Evolutionary conservation across 306 rosid genomes (phyloP).

Genomic region (Cucumis sativus): Cucumber_9930_V3 NC_026655.2:1012501-1013000

Average conservation of each 20-base stretch:
- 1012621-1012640: not conserved
- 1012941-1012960: conserved; percentile 31
- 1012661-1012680: not conserved
- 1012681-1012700: not conserved
- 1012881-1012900: conserved; percentile 35
- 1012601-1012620: not conserved
- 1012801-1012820: not conserved
- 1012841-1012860: conserved; percentile 16
- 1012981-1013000: conserved; percentile 17
- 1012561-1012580: not conserved
- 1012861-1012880: conserved; percentile 18
- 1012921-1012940: conserved; percentile 11
- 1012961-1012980: conserved; percentile 21
- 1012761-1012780: not conserved
- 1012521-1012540: not conserved
- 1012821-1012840: not conserved
- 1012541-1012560: not conserved
- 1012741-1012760: not conserved
- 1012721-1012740: not conserved
- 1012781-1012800: not conserved
- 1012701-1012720: not conserved
- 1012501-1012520: not conserved
- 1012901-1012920: conserved; percentile 15
- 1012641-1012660: not conserved
- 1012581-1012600: not conserved